A percentile compares a stretch with the other conserved stretches of the same genome.
Evolutionary conservation across 306 rosid species (phyloP).

Genomic region (Glycyrrhiza uralensis): DNA sequence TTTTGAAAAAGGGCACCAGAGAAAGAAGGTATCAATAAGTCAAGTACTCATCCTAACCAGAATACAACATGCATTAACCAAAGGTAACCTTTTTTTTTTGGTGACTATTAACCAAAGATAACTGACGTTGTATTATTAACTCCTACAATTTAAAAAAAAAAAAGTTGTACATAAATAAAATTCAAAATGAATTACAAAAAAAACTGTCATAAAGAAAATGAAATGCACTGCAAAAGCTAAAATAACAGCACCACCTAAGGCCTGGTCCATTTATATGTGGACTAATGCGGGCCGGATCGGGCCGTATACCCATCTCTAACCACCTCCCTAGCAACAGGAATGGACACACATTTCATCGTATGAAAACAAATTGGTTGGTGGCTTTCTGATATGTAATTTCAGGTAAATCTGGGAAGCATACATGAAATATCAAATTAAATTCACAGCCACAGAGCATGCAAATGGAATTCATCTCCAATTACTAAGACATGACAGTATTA

Average conservation of each 20-base stretch:
- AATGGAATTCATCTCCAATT: constrained; percentile 1
- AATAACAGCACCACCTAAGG: not conserved
- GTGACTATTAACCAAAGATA: not conserved
- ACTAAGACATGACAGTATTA: not conserved
- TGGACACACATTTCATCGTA: not conserved
- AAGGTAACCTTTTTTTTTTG: no score
- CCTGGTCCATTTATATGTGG: no score
- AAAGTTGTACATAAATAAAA: not conserved
- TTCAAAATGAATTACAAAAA: not conserved
- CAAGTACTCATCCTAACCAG: not conserved
- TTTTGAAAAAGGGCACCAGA: not conserved
- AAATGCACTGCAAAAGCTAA: not conserved
- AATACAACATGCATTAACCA: not conserved
- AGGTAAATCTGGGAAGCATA: not conserved
- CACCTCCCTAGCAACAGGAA: not conserved
- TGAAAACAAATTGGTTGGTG: not conserved
- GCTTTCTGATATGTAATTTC: not conserved
- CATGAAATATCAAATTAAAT: not conserved
- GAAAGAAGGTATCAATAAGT: not conserved
- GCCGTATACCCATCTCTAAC: no score
- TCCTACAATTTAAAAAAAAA: not conserved
- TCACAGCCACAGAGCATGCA: not conserved
- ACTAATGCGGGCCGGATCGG: no score
- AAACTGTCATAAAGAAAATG: not conserved
- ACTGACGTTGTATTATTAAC: no score